These are phyloP conservation scores for Chenopodium suecicum DNA, from an alignment of 148 eudicot genomes.

Conservation along the genomic window DNA sequence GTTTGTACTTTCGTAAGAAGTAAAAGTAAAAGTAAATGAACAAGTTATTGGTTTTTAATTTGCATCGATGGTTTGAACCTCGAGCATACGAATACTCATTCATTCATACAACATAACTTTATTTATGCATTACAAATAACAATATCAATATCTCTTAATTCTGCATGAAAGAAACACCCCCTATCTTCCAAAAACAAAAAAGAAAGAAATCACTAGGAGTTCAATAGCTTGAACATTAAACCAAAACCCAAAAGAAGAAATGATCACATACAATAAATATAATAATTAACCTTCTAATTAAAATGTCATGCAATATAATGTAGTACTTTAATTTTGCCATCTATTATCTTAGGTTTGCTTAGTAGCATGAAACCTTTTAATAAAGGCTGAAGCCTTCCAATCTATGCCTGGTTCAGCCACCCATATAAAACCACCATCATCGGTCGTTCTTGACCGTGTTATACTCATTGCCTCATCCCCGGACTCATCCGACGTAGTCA, in stretches of 20 bases:
- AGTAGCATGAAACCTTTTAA: slow-evolving; percentile 42
- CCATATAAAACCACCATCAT: slow-evolving; percentile 24
- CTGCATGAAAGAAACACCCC: no score
- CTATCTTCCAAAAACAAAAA: background rate
- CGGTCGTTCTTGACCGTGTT: slow-evolving; percentile 28
- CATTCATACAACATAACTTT: no score
- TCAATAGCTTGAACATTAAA: slow-evolving; percentile 18
- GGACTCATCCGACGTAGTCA: slow-evolving; percentile 22
- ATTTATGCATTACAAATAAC: no score
- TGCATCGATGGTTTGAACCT: no score
- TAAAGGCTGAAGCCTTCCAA: slow-evolving; percentile 45
- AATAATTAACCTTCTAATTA: background rate
- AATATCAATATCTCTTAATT: no score
- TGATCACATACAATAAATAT: background rate
- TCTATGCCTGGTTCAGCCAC: slow-evolving; percentile 41
- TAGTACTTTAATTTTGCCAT: no score
- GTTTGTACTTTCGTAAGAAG: no score
- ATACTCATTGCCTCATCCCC: slow-evolving; percentile 36
- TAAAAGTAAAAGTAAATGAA: no score
- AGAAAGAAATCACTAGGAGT: background rate
- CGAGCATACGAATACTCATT: no score
- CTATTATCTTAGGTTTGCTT: slow-evolving; percentile 10
- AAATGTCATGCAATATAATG: background rate
- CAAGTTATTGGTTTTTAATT: no score
- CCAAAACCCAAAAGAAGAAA: slow-evolving; percentile 7